Evolutionary conservation across 2,329 filamentous ascomycete species (phyloP), one percentile per base, ranked within the genome.

Genomic region (Xylariaceae sp.): DNA sequence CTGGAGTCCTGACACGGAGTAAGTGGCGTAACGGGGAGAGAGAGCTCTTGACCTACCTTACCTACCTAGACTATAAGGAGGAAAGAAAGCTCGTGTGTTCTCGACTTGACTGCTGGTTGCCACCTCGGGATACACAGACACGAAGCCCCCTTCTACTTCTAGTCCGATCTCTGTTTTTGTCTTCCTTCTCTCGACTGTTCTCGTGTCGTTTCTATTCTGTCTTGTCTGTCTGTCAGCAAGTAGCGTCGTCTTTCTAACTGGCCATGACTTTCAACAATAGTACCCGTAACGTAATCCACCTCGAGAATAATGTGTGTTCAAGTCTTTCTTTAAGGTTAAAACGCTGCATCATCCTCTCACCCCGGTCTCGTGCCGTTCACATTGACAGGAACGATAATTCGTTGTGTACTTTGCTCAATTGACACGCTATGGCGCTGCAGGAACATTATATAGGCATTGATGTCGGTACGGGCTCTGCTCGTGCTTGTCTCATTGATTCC

Each of bases 401-500:
- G 35, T 50, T 53, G 17, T n/a, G 30, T 18, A 55, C 4, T 51
- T 17, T 3, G 37, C 9, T 59, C 47, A 56, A 66, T 68, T 69
- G 57, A 68, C 66, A 53, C 51, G 23, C 61, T 54, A 67, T 63
- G 56, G 55, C 55, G 34, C 8, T 50, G 50, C 61, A 85, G 75
- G 80, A 85, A 62, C 80, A 86, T 68, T 87, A 82, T 70, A 83
- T 97, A 71, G 93, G 93, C 62, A 90, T 99, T 67, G 94, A 99
- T 77, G 93, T 99, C 54, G 94, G 94, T 55, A 99, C 94, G 17
- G 94, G 94, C 58, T 96, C 91, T 73, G 94, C 93, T 45, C 86
- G 94, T 72, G 94, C 94, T 57, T 97, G 94, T 76, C 91, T 99
- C 72, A 96, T 99, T 75, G 90, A 97, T 73, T 83, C 87, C 63